Percentiles rank a stretch among this genome's conserved stretches.
phyloP scores from a whole-genome alignment of 768 basidiomycete species.

The Agaricus bisporus region DNA sequence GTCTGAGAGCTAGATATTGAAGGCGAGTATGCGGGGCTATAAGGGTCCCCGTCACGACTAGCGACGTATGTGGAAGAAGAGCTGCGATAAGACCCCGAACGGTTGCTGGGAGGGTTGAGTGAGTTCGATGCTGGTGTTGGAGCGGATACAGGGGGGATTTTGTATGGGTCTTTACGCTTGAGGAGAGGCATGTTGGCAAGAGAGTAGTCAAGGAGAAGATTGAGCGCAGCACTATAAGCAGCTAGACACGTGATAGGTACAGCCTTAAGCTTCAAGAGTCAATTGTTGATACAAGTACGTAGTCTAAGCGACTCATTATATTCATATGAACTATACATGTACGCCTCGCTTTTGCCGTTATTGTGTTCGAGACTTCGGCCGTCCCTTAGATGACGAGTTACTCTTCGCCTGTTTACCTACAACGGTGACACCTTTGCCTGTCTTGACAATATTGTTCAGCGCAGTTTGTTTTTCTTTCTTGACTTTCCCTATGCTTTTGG shows the following conservation, averaged over 20 bases:
- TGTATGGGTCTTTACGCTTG: constrained; percentile 56
- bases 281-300: too few species aligned
- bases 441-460: constrained; percentile 75
- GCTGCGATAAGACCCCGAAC: constrained; percentile 25
- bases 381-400: constrained; percentile 26
- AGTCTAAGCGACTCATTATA: too few species aligned
- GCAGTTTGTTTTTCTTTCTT: constrained; percentile 85
- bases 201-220: background rate
- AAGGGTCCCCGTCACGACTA: constrained; percentile 64
- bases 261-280: background rate
- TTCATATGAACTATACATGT: background rate
- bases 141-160: constrained; percentile 60
- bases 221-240: constrained; percentile 5
- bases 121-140: constrained; percentile 16
- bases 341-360: background rate
- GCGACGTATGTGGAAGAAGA: constrained; percentile 54
- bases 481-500: constrained; percentile 43
- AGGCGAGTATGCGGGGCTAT: constrained; percentile 20
- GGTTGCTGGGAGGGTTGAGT: constrained; percentile 23
- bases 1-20: constrained; percentile 10
- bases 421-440: constrained; percentile 81
- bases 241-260: constrained; percentile 6
- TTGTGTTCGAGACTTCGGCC: constrained; percentile 17
- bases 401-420: constrained; percentile 63
- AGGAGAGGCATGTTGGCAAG: constrained; percentile 52